Evolutionary conservation across 257 asterid genomes (phyloP).

Genomic region (Datura wrightii): DNA sequence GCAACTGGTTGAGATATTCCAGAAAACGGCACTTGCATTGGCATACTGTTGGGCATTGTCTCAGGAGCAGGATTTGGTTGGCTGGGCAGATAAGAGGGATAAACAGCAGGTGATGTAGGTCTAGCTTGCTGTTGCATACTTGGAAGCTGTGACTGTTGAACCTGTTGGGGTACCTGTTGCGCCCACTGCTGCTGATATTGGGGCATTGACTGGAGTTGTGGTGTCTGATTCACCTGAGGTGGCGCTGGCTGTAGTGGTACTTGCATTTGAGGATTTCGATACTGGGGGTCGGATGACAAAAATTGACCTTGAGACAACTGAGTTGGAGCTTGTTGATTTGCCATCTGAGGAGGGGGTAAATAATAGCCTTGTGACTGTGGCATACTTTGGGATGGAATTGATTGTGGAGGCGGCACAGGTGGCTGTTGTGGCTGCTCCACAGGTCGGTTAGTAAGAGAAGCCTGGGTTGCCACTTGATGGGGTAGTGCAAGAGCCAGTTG

Average conservation of each 20-base stretch:
- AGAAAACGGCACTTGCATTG: constrained; percentile 66
- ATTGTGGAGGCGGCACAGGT: constrained; percentile 58
- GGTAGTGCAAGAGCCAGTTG: constrained; percentile 92
- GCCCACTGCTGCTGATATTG: constrained; percentile 84
- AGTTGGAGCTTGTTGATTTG: constrained; percentile 46
- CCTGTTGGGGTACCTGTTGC: constrained; percentile 58
- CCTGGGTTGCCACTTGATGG: constrained; percentile 70
- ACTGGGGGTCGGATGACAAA: constrained; percentile 54
- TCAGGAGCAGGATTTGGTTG: constrained; percentile 74
- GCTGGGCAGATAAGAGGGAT: constrained; percentile 58
- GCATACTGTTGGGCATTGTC: constrained; percentile 66
- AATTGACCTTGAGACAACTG: constrained; percentile 68
- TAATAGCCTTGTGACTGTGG: constrained; percentile 60
- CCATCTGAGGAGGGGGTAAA: constrained; percentile 59
- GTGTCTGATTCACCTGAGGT: constrained; percentile 63
- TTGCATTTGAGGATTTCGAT: constrained; percentile 59
- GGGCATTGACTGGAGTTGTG: constrained; percentile 60
- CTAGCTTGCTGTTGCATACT: constrained; percentile 69
- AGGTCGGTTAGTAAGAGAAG: constrained; percentile 50
- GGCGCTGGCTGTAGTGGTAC: constrained; percentile 63
- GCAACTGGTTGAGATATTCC: constrained; percentile 59
- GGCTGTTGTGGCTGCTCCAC: constrained; percentile 67
- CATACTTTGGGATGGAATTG: constrained; percentile 65
- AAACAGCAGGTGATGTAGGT: constrained; percentile 64
- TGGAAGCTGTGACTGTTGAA: constrained; percentile 51